phyloP scores from a whole-genome alignment of 164 flowering plant genomes.

The Euptelea pleiosperma region DNA sequence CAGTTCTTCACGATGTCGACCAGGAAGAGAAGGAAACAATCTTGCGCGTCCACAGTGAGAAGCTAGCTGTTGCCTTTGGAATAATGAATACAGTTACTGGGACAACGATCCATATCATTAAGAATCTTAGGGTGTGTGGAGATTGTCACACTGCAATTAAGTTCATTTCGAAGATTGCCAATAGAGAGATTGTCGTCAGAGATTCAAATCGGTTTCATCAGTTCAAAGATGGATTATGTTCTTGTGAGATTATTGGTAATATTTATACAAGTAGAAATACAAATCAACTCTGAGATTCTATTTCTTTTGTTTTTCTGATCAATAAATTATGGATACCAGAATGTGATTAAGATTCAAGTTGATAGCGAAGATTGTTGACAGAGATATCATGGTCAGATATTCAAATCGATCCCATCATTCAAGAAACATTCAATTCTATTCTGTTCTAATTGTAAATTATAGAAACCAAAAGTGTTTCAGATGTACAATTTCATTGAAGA shows the following conservation, averaged over 20 bases:
- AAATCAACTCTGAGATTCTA: background rate
- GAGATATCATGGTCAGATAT: too few species aligned
- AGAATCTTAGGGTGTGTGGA: conserved; percentile 70
- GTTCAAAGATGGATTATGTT: conserved; percentile 64
- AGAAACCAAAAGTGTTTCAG: too few species aligned
- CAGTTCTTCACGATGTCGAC: conserved; percentile 74
- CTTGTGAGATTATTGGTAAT: conserved; percentile 77
- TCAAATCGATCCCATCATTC: too few species aligned
- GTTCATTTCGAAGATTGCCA: conserved; percentile 48
- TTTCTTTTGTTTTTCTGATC: too few species aligned
- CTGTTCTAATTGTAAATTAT: too few species aligned
- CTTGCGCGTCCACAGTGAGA: conserved; percentile 72
- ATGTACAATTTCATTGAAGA: too few species aligned
- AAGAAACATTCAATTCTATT: too few species aligned
- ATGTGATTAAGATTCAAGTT: background rate
- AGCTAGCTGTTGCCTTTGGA: conserved; percentile 78
- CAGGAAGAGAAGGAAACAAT: conserved; percentile 71
- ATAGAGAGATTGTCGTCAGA: conserved; percentile 64
- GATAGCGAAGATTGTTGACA: too few species aligned
- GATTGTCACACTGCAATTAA: conserved; percentile 72
- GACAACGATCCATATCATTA: conserved; percentile 52
- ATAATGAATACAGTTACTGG: conserved; percentile 67
- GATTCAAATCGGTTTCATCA: conserved; percentile 78
- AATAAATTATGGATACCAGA: conserved; percentile 3
- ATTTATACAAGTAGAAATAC: background rate